Evolutionary conservation across 768 basidiomycete genomes (phyloP).

Genomic region (Boletus patriciae): DNA sequence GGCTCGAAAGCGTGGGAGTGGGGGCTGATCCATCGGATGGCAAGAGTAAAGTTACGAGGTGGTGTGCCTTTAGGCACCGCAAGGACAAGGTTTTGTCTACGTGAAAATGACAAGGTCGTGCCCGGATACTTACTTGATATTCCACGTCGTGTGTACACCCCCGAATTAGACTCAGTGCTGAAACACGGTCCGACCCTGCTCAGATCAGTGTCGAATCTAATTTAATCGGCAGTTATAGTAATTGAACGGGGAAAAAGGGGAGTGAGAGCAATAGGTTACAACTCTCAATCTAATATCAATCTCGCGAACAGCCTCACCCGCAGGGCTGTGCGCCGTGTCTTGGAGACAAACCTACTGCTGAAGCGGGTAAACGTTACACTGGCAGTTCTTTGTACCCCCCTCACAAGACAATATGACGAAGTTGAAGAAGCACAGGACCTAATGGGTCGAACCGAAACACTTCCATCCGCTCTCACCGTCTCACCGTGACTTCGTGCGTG

Average conservation of each 20-base stretch:
- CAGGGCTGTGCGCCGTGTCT: constrained; percentile 17
- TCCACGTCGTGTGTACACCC: constrained; percentile 1
- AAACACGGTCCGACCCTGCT: constrained; percentile 13
- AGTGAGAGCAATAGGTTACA: constrained; percentile 4
- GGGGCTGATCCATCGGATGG: constrained; percentile 20
- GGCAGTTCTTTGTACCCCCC: neutral
- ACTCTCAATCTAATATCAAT: constrained; percentile 16
- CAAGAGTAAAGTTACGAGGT: constrained; percentile 14
- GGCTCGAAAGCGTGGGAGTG: constrained; percentile 21
- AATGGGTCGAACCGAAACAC: constrained; percentile 14
- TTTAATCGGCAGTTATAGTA: constrained; percentile 7
- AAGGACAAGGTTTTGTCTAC: constrained; percentile 31
- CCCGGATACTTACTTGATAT: neutral
- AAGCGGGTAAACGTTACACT: neutral
- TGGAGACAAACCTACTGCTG: constrained; percentile 6
- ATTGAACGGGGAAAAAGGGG: constrained; percentile 13
- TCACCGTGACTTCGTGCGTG: constrained; percentile 8
- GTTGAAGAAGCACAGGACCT: neutral
- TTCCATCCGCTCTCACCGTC: neutral
- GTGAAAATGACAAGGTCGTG: constrained; percentile 9
- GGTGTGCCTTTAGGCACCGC: constrained; percentile 30
- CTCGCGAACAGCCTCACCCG: constrained; percentile 6
- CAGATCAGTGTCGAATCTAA: constrained; percentile 9
- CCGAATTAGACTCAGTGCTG: constrained; percentile 1
- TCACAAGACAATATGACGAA: neutral